Evolutionary conservation across 768 basidiomycete species (phyloP).

Genomic region (Amanita rimosa): DNA sequence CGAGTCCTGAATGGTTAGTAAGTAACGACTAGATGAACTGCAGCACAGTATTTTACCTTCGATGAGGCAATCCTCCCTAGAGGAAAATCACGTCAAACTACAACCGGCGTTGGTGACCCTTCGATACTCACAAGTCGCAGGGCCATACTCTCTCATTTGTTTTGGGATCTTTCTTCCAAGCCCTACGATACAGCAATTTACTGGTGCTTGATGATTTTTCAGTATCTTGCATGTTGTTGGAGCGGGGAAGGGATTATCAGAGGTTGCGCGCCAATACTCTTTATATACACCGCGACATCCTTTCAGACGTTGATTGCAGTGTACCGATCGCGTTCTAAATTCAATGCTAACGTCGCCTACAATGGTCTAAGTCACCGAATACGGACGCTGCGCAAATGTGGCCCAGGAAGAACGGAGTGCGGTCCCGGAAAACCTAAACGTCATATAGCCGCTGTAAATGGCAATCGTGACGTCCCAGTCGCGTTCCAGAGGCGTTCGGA

Average conservation of each 20-base stretch:
- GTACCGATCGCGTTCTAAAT: background rate
- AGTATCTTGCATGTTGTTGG: background rate
- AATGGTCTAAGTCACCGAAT: background rate
- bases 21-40: background rate
- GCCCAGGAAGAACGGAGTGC: background rate
- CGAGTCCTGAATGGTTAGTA: background rate
- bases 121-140: background rate
- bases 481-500: background rate
- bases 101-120: background rate
- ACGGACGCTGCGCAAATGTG: background rate
- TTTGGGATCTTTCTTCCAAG: background rate
- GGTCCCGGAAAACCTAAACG: background rate
- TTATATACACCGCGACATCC: too few relatives aligned
- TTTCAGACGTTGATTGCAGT: too few relatives aligned
- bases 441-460: background rate
- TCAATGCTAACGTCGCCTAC: background rate
- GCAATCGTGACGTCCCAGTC: background rate
- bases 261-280: too few relatives aligned
- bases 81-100: background rate
- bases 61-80: background rate
- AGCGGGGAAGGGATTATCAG: background rate
- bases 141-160: background rate
- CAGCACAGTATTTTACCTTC: background rate
- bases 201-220: background rate
- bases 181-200: background rate